Conservation (phyloP, 2,329 filamentous ascomycete species). For the Alternaria sp. region DNA sequence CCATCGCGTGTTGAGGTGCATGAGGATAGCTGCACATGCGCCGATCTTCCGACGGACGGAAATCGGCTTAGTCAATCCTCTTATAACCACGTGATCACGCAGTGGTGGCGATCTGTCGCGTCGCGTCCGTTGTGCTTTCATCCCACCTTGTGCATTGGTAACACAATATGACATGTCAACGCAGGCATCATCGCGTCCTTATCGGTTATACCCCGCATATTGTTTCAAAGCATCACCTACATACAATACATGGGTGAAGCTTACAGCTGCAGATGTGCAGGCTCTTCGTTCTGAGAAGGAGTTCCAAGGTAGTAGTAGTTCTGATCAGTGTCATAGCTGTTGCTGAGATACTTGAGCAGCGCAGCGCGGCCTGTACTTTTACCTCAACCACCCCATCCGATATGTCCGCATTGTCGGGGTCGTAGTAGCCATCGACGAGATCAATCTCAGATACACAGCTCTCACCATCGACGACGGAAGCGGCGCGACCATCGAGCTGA, state of each 20-base stretch:
- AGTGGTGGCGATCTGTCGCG: constrained; percentile 12
- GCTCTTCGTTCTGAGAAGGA: constrained; percentile 56
- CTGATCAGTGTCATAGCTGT: neutral
- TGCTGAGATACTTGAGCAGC: constrained; percentile 45
- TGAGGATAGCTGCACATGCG: constrained; percentile 27
- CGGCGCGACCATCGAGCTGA: constrained; percentile 65
- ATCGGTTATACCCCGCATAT: constrained; percentile 63
- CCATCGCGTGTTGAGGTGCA: constrained; percentile 25
- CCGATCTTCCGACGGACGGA: constrained; percentile 25
- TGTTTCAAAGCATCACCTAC: constrained; percentile 69
- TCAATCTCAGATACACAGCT: constrained; percentile 52
- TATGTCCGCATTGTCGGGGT: constrained; percentile 57
- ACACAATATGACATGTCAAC: constrained; percentile 44
- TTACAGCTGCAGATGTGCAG: constrained; percentile 65
- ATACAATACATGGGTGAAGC: constrained; percentile 69
- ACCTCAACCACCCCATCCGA: constrained; percentile 63
- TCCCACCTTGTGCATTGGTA: constrained; percentile 22
- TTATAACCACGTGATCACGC: constrained; percentile 14
- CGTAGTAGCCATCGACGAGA: constrained; percentile 55
- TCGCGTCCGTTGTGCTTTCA: constrained; percentile 26
- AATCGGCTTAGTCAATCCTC: neutral
- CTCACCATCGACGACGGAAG: constrained; percentile 69
- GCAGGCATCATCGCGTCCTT: constrained; percentile 31
- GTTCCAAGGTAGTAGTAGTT: constrained; percentile 58
- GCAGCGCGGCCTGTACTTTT: constrained; percentile 62